Evolutionary conservation across 371 early-diverging fungal genomes (phyloP).

Genomic region (Zancudomyces culisetae): DNA sequence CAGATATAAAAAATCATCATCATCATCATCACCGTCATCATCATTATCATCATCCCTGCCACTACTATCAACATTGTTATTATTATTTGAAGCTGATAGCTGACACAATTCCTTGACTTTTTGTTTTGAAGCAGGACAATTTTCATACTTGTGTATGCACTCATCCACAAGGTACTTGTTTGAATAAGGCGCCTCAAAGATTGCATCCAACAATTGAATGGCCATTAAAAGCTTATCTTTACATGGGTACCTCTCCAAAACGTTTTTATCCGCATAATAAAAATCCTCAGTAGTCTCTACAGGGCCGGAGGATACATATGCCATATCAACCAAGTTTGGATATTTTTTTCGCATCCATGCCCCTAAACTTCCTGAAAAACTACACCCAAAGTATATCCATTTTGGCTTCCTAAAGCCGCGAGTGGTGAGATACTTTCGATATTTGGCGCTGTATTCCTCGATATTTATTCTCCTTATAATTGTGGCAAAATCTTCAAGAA

Average conservation of each 20-base stretch:
- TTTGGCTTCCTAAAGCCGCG: constrained; percentile 17
- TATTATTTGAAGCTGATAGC: not conserved
- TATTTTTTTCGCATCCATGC: constrained; percentile 47
- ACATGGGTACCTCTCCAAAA: constrained; percentile 27
- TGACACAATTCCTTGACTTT: not conserved
- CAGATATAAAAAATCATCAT: constrained; percentile 2
- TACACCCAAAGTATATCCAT: constrained; percentile 51
- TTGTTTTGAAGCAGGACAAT: not conserved
- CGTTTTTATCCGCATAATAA: constrained; percentile 35
- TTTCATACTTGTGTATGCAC: no score
- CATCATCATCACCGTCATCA: no score
- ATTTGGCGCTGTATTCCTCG: not conserved
- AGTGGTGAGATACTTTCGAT: constrained; percentile 2
- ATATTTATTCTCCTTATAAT: constrained; percentile 31
- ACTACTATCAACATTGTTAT: no score
- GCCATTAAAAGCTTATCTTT: constrained; percentile 24
- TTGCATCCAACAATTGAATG: constrained; percentile 27
- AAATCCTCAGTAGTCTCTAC: constrained; percentile 33
- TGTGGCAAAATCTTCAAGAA: constrained; percentile 39
- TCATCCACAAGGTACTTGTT: not conserved
- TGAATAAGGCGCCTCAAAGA: constrained; percentile 16
- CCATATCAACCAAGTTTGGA: constrained; percentile 43
- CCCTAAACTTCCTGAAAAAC: constrained; percentile 49
- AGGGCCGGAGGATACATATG: constrained; percentile 54
- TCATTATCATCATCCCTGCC: no score